These are phyloP conservation scores for Amanita jacksonii DNA, from an alignment of 768 basidiomycete species.

Conservation along the genomic window DNA sequence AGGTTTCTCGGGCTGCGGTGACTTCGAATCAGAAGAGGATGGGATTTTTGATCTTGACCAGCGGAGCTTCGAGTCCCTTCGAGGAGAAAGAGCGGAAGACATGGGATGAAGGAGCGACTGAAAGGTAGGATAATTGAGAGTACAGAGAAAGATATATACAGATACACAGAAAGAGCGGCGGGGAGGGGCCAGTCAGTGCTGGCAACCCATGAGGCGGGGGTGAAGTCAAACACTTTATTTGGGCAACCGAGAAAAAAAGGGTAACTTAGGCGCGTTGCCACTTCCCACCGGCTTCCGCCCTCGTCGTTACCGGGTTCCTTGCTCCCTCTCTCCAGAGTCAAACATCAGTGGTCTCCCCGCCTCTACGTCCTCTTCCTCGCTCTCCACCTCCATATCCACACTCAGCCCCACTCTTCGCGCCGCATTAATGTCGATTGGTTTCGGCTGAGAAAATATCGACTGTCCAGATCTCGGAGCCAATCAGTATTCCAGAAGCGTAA, in stretches of 20 bases:
- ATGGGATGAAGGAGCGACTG: slow-evolving; percentile 14
- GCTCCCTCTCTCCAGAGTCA: slow-evolving; percentile 54
- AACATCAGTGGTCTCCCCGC: slow-evolving; percentile 54
- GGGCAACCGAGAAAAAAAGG: no score
- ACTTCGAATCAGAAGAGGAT: slow-evolving; percentile 11
- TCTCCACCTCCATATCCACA: slow-evolving; percentile 67
- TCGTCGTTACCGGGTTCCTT: slow-evolving; percentile 64
- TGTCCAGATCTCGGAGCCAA: slow-evolving; percentile 61
- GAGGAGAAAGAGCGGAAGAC: slow-evolving; percentile 23
- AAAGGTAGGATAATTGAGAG: not conserved
- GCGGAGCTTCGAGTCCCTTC: slow-evolving; percentile 31
- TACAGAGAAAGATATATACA: not conserved
- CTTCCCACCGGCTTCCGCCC: slow-evolving; percentile 25
- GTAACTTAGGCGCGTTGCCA: no score
- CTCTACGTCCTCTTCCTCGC: slow-evolving; percentile 54
- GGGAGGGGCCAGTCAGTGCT: not conserved
- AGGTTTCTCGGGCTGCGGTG: no score
- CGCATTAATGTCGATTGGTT: slow-evolving; percentile 73
- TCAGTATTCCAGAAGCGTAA: slow-evolving; percentile 10
- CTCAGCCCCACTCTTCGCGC: slow-evolving; percentile 56
- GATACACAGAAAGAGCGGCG: no score
- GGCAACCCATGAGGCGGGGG: no score
- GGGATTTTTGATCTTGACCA: slow-evolving; percentile 29
- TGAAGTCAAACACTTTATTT: no score
- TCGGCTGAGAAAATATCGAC: slow-evolving; percentile 81